Conservation (phyloP, 192 early-diverging fungal genomes). For the Coemansia umbellata region DNA sequence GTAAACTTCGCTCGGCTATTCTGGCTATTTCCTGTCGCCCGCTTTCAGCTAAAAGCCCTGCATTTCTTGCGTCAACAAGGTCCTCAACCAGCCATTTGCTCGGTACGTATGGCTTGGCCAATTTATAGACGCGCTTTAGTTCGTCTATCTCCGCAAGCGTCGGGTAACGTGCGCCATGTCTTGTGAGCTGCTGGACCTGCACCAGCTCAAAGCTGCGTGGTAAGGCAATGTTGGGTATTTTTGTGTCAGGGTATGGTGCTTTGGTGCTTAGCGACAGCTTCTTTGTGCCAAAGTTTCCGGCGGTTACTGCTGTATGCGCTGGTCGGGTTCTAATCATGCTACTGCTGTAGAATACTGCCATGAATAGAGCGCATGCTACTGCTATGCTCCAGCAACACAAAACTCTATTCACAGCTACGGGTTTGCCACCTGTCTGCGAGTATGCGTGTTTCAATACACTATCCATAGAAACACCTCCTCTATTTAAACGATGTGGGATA, state of each 20-base stretch:
- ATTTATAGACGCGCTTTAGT: slow-evolving; percentile 6
- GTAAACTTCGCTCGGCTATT: slow-evolving; percentile 9
- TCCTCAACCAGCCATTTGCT: slow-evolving; percentile 17
- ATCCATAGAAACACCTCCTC: too few relatives aligned
- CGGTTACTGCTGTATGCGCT: neutral
- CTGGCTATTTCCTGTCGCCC: slow-evolving; percentile 11
- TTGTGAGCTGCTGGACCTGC: slow-evolving; percentile 27
- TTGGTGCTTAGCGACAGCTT: slow-evolving; percentile 37
- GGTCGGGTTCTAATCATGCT: too few relatives aligned
- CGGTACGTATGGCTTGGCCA: slow-evolving; percentile 15
- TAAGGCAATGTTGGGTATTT: neutral
- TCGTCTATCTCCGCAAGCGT: slow-evolving; percentile 5
- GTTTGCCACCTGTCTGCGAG: too few relatives aligned
- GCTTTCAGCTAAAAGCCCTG: slow-evolving; percentile 2
- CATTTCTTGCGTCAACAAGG: slow-evolving; percentile 6
- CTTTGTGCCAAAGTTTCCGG: neutral
- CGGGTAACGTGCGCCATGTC: slow-evolving; percentile 43
- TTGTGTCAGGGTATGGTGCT: slow-evolving; percentile 13
- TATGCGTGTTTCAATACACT: too few relatives aligned
- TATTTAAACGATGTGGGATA: too few relatives aligned
- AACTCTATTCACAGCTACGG: too few relatives aligned
- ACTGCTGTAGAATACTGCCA: too few relatives aligned
- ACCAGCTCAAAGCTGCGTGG: slow-evolving; percentile 10
- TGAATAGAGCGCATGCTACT: too few relatives aligned
- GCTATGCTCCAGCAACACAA: too few relatives aligned